Evolutionary conservation across 2,329 filamentous ascomycete species (phyloP).

Genomic region (Emericellopsis cladophorae): DNA sequence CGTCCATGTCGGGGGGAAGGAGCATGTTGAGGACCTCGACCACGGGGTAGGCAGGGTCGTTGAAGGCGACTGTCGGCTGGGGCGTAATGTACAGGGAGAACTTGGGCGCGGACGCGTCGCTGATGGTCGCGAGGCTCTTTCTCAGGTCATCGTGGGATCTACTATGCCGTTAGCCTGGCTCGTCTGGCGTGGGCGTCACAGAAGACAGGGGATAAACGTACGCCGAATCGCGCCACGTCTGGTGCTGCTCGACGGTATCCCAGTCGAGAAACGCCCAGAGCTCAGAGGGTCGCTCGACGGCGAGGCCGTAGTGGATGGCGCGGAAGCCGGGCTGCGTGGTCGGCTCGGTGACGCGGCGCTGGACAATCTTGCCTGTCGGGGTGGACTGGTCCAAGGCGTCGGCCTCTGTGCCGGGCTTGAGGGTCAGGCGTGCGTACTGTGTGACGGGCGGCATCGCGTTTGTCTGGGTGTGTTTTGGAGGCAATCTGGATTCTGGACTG

Average conservation of each 20-base stretch:
- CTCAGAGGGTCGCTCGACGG: constrained; percentile 11
- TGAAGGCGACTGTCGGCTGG: constrained; percentile 1
- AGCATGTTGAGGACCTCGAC: constrained; percentile 5
- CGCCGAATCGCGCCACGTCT: constrained; percentile 6
- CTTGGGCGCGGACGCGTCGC: not conserved
- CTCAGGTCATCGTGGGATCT: not conserved
- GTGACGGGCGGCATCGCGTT: too few relatives aligned
- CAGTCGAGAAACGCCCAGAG: constrained; percentile 13
- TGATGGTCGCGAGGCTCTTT: not conserved
- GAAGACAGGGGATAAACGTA: not conserved
- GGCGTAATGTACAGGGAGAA: not conserved
- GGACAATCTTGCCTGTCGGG: too few relatives aligned
- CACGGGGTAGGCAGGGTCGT: constrained; percentile 1
- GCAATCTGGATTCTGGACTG: too few relatives aligned
- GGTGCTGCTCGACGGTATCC: constrained; percentile 9
- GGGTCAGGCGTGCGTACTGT: too few relatives aligned
- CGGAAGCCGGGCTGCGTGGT: not conserved
- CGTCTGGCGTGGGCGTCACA: too few relatives aligned
- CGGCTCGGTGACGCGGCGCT: too few relatives aligned
- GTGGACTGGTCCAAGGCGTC: too few relatives aligned
- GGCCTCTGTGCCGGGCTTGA: too few relatives aligned
- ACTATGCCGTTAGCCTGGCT: not conserved
- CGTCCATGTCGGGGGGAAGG: constrained; percentile 5
- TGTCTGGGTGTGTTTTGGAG: too few relatives aligned
- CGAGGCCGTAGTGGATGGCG: not conserved